A percentile compares a stretch with the other conserved stretches of the same genome.
Conservation (phyloP, 2,329 filamentous ascomycete genomes). For the Aspergillus sp. region DNA sequence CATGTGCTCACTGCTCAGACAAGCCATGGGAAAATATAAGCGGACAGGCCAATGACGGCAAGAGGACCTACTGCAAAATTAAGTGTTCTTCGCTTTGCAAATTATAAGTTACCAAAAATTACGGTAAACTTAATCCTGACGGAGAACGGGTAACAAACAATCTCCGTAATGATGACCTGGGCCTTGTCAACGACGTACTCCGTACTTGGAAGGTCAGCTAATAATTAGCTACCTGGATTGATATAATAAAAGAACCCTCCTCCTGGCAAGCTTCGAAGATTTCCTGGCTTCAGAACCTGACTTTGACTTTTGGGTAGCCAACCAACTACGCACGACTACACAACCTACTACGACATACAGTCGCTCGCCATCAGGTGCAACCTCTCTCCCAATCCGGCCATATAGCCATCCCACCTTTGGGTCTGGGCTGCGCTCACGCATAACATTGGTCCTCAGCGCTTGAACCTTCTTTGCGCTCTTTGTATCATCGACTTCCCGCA, state of each 20-base stretch:
- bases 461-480: constrained; percentile 7
- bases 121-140: constrained; percentile 6
- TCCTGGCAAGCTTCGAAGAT: constrained; percentile 1
- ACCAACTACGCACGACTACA: not conserved
- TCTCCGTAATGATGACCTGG: constrained; percentile 3
- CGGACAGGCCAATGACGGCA: not conserved
- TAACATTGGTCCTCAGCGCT: not conserved
- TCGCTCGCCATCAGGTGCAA: constrained; percentile 7
- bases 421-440: not conserved
- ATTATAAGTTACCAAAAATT: not conserved
- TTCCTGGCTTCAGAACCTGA: constrained; percentile 9
- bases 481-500: constrained; percentile 17
- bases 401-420: constrained; percentile 10
- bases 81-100: not conserved
- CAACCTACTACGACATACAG: not conserved
- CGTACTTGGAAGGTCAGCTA: not conserved
- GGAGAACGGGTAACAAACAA: constrained; percentile 12
- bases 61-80: not conserved
- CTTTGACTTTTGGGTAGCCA: constrained; percentile 2
- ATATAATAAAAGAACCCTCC: constrained; percentile 10
- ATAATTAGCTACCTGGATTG: not conserved
- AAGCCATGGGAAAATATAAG: too few relatives aligned
- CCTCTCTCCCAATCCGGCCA: constrained; percentile 7
- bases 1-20: too few relatives aligned
- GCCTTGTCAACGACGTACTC: not conserved